A percentile compares a stretch with the other conserved stretches of the same genome.
These are phyloP conservation scores for Schwanniomyces pseudopolymorphus DNA, from an alignment of 805 yeast species.

Conservation along the genomic window DNA sequence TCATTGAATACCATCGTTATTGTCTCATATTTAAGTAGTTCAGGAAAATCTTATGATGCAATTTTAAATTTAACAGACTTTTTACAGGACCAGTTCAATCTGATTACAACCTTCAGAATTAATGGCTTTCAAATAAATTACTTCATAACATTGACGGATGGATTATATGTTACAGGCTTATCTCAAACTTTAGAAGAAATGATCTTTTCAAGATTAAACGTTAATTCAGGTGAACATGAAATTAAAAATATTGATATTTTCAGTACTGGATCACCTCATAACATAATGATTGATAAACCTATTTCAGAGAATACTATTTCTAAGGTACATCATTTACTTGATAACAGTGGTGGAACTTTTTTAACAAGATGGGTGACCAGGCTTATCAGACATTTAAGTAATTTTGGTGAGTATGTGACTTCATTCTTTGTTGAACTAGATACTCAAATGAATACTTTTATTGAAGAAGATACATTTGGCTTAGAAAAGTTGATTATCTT, in stretches of 20 bases:
- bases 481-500: conserved; percentile 32
- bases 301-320: conserved; percentile 24
- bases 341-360: conserved; percentile 16
- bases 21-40: background rate
- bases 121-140: background rate
- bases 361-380: conserved; percentile 29
- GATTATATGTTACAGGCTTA: background rate
- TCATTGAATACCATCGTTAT: background rate
- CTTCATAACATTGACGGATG: background rate
- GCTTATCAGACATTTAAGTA: conserved; percentile 30
- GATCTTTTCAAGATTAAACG: background rate
- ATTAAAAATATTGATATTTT: background rate
- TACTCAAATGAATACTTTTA: background rate
- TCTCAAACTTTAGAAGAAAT: background rate
- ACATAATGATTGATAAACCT: conserved; percentile 33
- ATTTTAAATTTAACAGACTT: background rate
- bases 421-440: conserved; percentile 6
- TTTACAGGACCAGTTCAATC: background rate
- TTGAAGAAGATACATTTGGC: conserved; percentile 25
- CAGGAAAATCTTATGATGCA: background rate
- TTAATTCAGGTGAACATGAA: background rate
- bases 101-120: background rate
- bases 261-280: conserved; percentile 5
- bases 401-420: conserved; percentile 27
- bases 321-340: conserved; percentile 32